Evolutionary conservation across 768 basidiomycete genomes (phyloP).

Genomic region (Scleroderma bovista): DNA sequence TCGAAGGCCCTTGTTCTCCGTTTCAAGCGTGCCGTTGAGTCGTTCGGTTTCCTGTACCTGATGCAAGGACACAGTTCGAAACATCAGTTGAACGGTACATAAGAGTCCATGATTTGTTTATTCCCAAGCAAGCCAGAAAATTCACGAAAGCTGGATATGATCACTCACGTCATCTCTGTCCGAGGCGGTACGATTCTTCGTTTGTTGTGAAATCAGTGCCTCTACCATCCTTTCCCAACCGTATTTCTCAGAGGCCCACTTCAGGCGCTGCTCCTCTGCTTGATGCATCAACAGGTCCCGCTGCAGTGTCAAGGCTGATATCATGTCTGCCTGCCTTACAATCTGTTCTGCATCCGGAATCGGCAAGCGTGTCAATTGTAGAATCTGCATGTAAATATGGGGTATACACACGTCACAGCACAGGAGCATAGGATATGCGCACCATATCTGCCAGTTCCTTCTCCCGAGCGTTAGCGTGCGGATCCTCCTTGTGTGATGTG

Average conservation of each 20-base stretch:
- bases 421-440: slow-evolving; percentile 14
- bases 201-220: slow-evolving; percentile 49
- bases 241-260: slow-evolving; percentile 59
- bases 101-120: too few species aligned
- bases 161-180: slow-evolving; percentile 42
- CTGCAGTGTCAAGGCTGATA: slow-evolving; percentile 50
- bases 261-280: slow-evolving; percentile 50
- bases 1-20: slow-evolving; percentile 57
- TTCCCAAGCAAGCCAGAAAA: too few species aligned
- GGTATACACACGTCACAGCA: slow-evolving; percentile 1
- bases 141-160: not conserved
- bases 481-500: slow-evolving; percentile 17
- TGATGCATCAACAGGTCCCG: slow-evolving; percentile 51
- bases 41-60: slow-evolving; percentile 49
- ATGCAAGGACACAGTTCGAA: slow-evolving; percentile 10
- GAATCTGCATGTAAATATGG: slow-evolving; percentile 31
- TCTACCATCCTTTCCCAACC: slow-evolving; percentile 65
- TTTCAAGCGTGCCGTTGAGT: slow-evolving; percentile 42
- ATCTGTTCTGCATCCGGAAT: slow-evolving; percentile 43
- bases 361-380: slow-evolving; percentile 40
- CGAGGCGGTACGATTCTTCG: slow-evolving; percentile 32
- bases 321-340: slow-evolving; percentile 55
- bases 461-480: slow-evolving; percentile 33
- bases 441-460: slow-evolving; percentile 57
- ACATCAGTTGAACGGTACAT: not conserved